Conservation (phyloP, 257 asterid species). For the Solanum ahanhuiri region DNA sequence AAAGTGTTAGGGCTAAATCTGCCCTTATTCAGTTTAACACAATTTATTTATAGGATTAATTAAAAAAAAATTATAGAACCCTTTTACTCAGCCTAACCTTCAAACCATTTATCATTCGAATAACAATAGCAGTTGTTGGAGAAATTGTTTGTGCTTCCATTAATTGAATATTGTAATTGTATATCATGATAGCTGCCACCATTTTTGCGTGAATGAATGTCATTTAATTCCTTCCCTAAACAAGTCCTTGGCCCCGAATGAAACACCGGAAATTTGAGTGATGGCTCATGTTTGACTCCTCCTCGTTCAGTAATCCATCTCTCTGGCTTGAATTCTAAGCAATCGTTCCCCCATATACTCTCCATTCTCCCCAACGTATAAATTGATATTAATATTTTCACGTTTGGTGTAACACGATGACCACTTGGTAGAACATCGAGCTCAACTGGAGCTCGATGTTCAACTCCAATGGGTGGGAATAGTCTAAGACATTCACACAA, state of each 20-base stretch:
- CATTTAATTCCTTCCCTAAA: neutral
- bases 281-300: neutral
- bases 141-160: neutral
- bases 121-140: neutral
- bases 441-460: too few relatives aligned
- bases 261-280: neutral
- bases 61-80: neutral
- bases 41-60: neutral
- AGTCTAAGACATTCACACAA: too few relatives aligned
- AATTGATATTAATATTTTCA: too few relatives aligned
- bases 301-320: neutral
- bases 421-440: too few relatives aligned
- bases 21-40: neutral
- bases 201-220: neutral
- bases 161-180: neutral
- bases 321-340: neutral
- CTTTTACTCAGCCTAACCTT: neutral
- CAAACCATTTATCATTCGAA: neutral
- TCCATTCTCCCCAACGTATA: neutral
- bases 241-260: neutral
- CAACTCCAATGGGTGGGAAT: too few relatives aligned
- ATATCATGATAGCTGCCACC: neutral
- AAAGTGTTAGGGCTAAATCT: too few relatives aligned
- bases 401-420: too few relatives aligned
- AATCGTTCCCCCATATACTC: neutral